A percentile compares a stretch with the other conserved stretches of the same genome.
phyloP scores from a whole-genome alignment of 2,329 filamentous ascomycete genomes.

The Magnaporthiopsis poae region DNA sequence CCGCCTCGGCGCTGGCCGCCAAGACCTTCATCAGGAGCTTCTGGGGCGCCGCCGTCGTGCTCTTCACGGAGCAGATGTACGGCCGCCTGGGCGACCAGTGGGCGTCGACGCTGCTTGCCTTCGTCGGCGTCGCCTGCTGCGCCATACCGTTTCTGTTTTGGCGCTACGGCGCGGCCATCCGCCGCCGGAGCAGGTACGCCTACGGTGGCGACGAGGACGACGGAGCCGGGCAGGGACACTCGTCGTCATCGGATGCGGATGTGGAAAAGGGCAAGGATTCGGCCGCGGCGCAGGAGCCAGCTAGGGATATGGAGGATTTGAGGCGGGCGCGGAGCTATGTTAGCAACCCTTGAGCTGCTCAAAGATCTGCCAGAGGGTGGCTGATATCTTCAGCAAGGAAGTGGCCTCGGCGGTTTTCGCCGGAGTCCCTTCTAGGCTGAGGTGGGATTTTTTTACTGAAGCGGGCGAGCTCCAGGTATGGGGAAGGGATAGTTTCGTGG shows the following conservation, averaged over 20 bases:
- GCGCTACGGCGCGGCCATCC: slow-evolving; percentile 62
- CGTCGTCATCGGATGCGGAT: slow-evolving; percentile 27
- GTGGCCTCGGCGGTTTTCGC: no score
- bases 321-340: slow-evolving; percentile 36
- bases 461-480: no score
- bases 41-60: slow-evolving; percentile 67
- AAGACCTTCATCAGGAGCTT: slow-evolving; percentile 73
- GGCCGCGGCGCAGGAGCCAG: slow-evolving; percentile 9
- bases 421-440: no score
- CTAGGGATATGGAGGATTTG: slow-evolving; percentile 28
- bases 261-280: slow-evolving; percentile 27
- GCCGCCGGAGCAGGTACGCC: slow-evolving; percentile 60
- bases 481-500: no score
- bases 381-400: no score
- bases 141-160: slow-evolving; percentile 77
- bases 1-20: slow-evolving; percentile 69
- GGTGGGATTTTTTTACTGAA: no score
- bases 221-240: slow-evolving; percentile 9
- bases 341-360: slow-evolving; percentile 31
- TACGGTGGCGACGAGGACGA: slow-evolving; percentile 49
- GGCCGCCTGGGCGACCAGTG: slow-evolving; percentile 61
- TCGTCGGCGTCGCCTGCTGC: slow-evolving; percentile 68
- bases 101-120: slow-evolving; percentile 63
- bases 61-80: slow-evolving; percentile 80
- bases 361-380: no score